Base-by-base conservation (phyloP, 192 early-diverging fungal genomes). In the Dimargaris cristalligena region DNA sequence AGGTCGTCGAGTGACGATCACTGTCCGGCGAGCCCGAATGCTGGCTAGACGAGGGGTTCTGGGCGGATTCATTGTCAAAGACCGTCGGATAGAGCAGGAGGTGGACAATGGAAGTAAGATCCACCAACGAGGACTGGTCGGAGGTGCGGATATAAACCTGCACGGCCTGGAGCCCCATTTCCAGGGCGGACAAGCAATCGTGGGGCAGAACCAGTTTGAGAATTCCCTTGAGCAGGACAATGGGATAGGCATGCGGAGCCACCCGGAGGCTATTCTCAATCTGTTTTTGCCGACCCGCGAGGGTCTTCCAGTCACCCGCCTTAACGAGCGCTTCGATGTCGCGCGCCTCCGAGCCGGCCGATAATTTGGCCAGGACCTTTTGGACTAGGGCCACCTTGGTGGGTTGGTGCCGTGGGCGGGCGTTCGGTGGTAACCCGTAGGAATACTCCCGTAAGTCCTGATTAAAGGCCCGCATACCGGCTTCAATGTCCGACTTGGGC, bases 1-100 rank as follows among this genome's bases (percentile, higher is more conserved):
- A 10, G 38, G 38, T 16, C 38, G 6, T 41, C 8, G 8, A 16
- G 38, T 41, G 38, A 16, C 38, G 38, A n/a, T n/a, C n/a, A n/a
- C n/a, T n/a, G n/a, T n/a, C n/a, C n/a, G n/a, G n/a, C n/a, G n/a
- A n/a, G n/a, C n/a, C n/a, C 8, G 38, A 6, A 16, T 41, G 9
- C 25, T 52, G 25, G 50, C 26, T 31, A n/a, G n/a, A n/a, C 8
- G 25, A 20, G 11, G 50, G 38, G 32, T 25, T 26, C 33, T 11
- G 20, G 4, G 34, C 35, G n/a, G 64, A 44, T 29, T 79, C 77
- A 2, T 71, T n/a, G 52, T 88, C 86, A 62, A 74, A 86, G 18
- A 85, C 77, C 0, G 84, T 88, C 4, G 86, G 86, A 64, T 85
- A 88, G 33, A 88, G 59, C 1, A 86, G 72, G 25, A 88, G 62